Conservation (phyloP, 2,329 filamentous ascomycete genomes). For the Botrytis elliptica region DNA sequence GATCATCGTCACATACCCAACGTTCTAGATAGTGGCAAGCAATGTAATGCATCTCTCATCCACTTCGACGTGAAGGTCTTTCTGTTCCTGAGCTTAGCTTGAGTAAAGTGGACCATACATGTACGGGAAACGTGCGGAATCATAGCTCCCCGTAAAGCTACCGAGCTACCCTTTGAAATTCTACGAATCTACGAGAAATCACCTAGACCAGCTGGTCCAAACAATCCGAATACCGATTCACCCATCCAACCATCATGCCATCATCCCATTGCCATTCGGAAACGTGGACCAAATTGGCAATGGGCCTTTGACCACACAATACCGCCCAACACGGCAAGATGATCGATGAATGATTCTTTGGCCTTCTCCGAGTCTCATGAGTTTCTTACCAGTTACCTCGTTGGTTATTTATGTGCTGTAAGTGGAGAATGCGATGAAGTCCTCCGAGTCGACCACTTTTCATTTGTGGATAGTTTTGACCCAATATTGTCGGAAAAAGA, state of each 20-base stretch:
- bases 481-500: conserved; percentile 2
- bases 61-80: neutral
- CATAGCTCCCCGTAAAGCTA: conserved; percentile 6
- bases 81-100: neutral
- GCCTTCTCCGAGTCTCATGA: conserved; percentile 3
- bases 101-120: neutral
- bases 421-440: neutral
- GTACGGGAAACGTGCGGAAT: neutral
- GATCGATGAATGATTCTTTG: neutral
- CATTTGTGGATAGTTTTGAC: conserved; percentile 13
- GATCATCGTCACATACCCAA: neutral
- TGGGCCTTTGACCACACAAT: neutral
- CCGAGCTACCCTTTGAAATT: neutral
- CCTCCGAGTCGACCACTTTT: conserved; percentile 11
- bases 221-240: conserved; percentile 13
- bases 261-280: neutral
- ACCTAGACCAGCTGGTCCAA: neutral
- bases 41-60: neutral
- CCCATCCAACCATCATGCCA: neutral
- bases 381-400: neutral
- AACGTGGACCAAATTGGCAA: conserved; percentile 4
- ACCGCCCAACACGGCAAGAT: neutral
- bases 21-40: neutral
- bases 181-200: neutral
- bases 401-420: neutral